Evolutionary conservation across 352 stramenopile genomes (phyloP).

Genomic region (Phytophthora tubulina): DNA sequence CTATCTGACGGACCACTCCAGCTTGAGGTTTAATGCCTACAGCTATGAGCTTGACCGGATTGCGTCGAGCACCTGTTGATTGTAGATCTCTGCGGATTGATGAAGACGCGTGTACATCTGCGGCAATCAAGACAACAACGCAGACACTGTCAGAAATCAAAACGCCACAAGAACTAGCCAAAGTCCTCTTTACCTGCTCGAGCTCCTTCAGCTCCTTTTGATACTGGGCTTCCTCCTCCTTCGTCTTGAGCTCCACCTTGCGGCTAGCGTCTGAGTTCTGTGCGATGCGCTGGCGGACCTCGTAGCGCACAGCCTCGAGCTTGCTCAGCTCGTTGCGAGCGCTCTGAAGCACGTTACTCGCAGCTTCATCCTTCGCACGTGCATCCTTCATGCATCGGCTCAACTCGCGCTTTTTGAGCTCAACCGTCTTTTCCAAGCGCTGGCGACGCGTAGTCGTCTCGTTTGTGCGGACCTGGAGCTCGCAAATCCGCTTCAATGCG

Average conservation of each 20-base stretch:
- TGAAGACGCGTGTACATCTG: constrained; percentile 80
- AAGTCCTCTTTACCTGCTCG: constrained; percentile 53
- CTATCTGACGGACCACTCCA: not conserved
- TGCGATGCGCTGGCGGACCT: constrained; percentile 63
- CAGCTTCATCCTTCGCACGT: constrained; percentile 67
- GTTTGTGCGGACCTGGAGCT: constrained; percentile 54
- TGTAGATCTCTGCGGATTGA: constrained; percentile 74
- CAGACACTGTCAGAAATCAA: constrained; percentile 11
- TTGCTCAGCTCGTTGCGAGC: constrained; percentile 68
- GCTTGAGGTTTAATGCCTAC: no score
- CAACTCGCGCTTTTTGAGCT: constrained; percentile 78
- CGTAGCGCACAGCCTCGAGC: constrained; percentile 56
- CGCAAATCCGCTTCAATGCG: constrained; percentile 58
- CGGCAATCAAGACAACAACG: constrained; percentile 9
- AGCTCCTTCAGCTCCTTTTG: constrained; percentile 74
- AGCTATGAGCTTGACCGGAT: constrained; percentile 46
- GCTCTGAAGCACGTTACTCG: constrained; percentile 60
- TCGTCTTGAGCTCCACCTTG: constrained; percentile 74
- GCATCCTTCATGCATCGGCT: constrained; percentile 74
- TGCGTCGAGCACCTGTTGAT: constrained; percentile 64
- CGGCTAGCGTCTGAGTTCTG: constrained; percentile 59
- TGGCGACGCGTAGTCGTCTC: constrained; percentile 76
- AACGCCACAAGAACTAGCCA: not conserved
- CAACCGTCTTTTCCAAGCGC: constrained; percentile 72
- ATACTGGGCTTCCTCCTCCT: constrained; percentile 70